Percentiles rank a stretch among this genome's conserved stretches.
Conservation (phyloP, 1,139 yeast genomes). For the Magnusiomyces clavatus region DNA sequence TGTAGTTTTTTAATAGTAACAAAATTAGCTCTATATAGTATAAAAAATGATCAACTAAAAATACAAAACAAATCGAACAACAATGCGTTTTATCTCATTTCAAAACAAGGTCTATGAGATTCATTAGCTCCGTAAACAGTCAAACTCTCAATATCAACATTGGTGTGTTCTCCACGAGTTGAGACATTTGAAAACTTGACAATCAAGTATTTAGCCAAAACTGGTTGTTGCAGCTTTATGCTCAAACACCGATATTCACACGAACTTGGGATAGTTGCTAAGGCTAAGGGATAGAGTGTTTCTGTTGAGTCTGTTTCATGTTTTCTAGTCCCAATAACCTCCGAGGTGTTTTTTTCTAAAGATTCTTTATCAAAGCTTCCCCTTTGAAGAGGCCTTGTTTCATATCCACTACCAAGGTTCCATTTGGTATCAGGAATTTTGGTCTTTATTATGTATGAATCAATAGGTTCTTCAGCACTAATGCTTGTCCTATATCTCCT, state of each 20-base stretch:
- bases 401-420: neutral
- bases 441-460: neutral
- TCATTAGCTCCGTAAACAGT: constrained; percentile 7
- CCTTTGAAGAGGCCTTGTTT: neutral
- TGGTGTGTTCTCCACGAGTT: constrained; percentile 6
- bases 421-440: constrained; percentile 3
- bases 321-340: neutral
- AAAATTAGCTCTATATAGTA: too few species aligned
- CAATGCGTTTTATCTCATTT: neutral
- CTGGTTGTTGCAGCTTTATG: constrained; percentile 11
- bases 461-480: neutral
- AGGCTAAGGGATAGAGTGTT: constrained; percentile 13
- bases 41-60: too few species aligned
- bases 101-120: neutral
- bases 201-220: constrained; percentile 12
- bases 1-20: too few species aligned
- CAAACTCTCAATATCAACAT: constrained; percentile 17
- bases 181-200: constrained; percentile 12
- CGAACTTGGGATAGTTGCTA: constrained; percentile 12
- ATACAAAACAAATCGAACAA: neutral
- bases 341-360: neutral
- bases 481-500: too few species aligned
- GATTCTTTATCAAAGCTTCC: neutral
- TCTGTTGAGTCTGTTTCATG: constrained; percentile 2
- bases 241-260: constrained; percentile 13